These are phyloP conservation scores for Nemania sp. DNA, from an alignment of 2,329 filamentous ascomycete species.

Conservation along the genomic window DNA sequence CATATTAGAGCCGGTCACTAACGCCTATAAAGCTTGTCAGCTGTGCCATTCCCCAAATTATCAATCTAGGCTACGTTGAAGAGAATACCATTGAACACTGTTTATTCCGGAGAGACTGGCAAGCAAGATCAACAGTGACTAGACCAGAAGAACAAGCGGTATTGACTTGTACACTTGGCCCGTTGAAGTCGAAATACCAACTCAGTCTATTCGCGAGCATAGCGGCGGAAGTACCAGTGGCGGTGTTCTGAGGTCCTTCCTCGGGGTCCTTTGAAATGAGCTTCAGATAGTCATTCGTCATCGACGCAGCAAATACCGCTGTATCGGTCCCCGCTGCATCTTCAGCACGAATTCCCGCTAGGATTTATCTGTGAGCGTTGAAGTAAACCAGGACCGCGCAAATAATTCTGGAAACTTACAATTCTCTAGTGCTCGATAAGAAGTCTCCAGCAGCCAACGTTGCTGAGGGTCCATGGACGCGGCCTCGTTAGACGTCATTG, in stretches of 20 bases:
- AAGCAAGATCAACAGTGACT: not conserved
- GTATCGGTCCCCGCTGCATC: slow-evolving; percentile 6
- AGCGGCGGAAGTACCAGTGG: slow-evolving; percentile 23
- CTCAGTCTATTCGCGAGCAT: slow-evolving; percentile 35
- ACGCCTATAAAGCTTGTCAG: slow-evolving; percentile 21
- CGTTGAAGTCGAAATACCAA: slow-evolving; percentile 21
- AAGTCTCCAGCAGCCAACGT: slow-evolving; percentile 19
- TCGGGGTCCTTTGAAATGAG: slow-evolving; percentile 22
- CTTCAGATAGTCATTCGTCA: slow-evolving; percentile 12
- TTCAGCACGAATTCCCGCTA: slow-evolving; percentile 20
- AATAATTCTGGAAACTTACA: not conserved
- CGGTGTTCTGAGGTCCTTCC: not conserved
- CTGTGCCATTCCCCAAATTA: not conserved
- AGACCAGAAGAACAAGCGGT: not conserved
- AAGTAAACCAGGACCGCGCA: not conserved
- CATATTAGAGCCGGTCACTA: slow-evolving; percentile 35
- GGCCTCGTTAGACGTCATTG: not conserved
- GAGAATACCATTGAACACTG: not conserved
- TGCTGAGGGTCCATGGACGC: slow-evolving; percentile 21
- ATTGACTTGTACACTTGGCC: not conserved
- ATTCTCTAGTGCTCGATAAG: slow-evolving; percentile 21
- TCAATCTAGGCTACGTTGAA: not conserved
- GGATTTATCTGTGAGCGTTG: not conserved
- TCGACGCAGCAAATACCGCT: slow-evolving; percentile 14
- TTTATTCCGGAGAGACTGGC: not conserved